Evolutionary conservation across 192 early-diverging fungal species (phyloP).

Genomic region (Backusella liffmaniae): DNA sequence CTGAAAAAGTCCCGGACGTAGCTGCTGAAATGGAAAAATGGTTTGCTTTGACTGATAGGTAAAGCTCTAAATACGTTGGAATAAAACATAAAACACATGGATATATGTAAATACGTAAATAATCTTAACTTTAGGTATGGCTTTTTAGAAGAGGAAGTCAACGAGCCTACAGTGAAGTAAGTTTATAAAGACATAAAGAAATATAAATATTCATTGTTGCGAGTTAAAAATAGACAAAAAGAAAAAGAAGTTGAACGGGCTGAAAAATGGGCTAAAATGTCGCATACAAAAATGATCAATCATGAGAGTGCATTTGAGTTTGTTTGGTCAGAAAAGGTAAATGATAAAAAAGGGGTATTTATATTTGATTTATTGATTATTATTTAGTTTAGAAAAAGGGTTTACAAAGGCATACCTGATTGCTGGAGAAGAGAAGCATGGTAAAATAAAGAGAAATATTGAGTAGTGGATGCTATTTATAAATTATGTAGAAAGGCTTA

Average conservation of each 20-base stretch:
- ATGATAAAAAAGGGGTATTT: neutral
- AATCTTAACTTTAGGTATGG: slow-evolving; percentile 27
- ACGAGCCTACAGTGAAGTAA: neutral
- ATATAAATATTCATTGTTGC: neutral
- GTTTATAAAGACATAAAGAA: neutral
- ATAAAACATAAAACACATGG: neutral
- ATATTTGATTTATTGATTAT: neutral
- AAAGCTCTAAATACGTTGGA: neutral
- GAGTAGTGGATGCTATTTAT: neutral
- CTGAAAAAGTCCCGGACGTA: slow-evolving; percentile 25
- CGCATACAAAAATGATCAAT: neutral
- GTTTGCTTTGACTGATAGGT: slow-evolving; percentile 39
- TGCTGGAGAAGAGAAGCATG: slow-evolving; percentile 56
- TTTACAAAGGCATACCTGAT: slow-evolving; percentile 60
- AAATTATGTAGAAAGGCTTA: slow-evolving; percentile 3
- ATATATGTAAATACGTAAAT: neutral
- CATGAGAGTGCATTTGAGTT: slow-evolving; percentile 27
- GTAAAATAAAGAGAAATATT: slow-evolving; percentile 26
- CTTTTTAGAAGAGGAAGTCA: slow-evolving; percentile 19
- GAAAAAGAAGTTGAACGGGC: slow-evolving; percentile 32
- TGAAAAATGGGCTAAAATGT: slow-evolving; percentile 40
- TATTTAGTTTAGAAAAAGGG: slow-evolving; percentile 44
- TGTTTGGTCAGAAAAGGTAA: slow-evolving; percentile 29
- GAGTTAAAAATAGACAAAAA: neutral
- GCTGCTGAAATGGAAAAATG: slow-evolving; percentile 39